Conservation (phyloP, 345 rosid species). For the Euphorbia lathyris region DNA sequence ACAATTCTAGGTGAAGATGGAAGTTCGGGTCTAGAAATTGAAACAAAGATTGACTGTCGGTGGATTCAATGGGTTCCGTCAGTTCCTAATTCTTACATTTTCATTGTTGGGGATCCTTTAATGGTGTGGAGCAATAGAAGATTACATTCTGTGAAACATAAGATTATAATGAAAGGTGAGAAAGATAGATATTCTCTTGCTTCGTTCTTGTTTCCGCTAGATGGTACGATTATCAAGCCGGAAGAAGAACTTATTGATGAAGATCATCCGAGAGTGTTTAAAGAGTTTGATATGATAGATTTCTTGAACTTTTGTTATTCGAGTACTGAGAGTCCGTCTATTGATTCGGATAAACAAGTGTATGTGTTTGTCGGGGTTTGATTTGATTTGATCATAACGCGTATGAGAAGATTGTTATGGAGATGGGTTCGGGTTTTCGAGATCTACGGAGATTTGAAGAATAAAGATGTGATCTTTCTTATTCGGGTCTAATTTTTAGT, state of each 20-base stretch:
- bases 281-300: constrained; percentile 14
- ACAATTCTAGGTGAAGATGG: neutral
- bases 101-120: constrained; percentile 20
- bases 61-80: constrained; percentile 11
- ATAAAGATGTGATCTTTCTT: too few relatives aligned
- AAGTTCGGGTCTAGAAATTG: constrained; percentile 13
- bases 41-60: constrained; percentile 10
- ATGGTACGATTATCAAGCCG: constrained; percentile 14
- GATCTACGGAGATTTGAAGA: too few relatives aligned
- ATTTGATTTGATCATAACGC: neutral
- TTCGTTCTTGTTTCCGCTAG: neutral
- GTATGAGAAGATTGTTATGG: too few relatives aligned
- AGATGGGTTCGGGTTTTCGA: too few relatives aligned
- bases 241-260: constrained; percentile 10
- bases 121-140: constrained; percentile 24
- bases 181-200: constrained; percentile 13
- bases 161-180: constrained; percentile 20
- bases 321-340: neutral
- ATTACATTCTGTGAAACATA: constrained; percentile 16
- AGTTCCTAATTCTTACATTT: neutral
- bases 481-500: too few relatives aligned
- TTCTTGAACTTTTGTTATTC: neutral
- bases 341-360: neutral
- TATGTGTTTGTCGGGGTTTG: neutral
- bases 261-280: constrained; percentile 14